Evolutionary conservation across 2,329 filamentous ascomycete species (phyloP), one percentile per base, ranked within the genome.

Genomic region (Cryphonectria carpinicola): DNA sequence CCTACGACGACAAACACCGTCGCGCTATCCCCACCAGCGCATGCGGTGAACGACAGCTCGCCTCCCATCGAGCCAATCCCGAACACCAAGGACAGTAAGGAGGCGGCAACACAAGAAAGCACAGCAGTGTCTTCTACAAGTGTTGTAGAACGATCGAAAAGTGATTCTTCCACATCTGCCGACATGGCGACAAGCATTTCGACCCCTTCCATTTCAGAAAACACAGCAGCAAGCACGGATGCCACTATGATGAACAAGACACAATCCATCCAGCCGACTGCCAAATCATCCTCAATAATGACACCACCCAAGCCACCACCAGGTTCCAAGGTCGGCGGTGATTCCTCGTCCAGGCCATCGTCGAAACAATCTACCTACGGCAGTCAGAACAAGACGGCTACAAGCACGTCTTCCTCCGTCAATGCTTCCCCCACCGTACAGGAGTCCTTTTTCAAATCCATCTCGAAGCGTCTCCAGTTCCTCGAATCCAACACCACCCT

Each of bases 361-460:
- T 58, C 69, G 17, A 65, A 49, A 37, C 66, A 71, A 32, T n/a
- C 69, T 17, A 62, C 56, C n/a, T 60, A 61, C 19, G 62, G 65
- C 39, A 64, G 41, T 37, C 67, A 70, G 43, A 65, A 70, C 43
- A 73, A 64, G 25, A 70, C 60, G 32, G 14, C 71, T 22, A 70
- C 66, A 62, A 60, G 28, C 46, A 67, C 70, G 6, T 68, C 73
- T 4, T 71, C 74, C 28, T 60, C 74, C 3, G 63, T 65, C 14
- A 39, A 74, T 28, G 81, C 92, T 1, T 88, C 90, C 0, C 95
- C 95, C 2, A 94, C 95, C 0, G 96, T 97, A 0, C 96, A 99
- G 80, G 96, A 99, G 79, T 96, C 93, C 1, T 98, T 99, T 81
- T 99, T 98, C 87, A 98, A 98, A 80, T 93, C 94, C 4, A 92